Base-by-base conservation (phyloP, 768 basidiomycete species). In the Galerina sulciceps region DNA sequence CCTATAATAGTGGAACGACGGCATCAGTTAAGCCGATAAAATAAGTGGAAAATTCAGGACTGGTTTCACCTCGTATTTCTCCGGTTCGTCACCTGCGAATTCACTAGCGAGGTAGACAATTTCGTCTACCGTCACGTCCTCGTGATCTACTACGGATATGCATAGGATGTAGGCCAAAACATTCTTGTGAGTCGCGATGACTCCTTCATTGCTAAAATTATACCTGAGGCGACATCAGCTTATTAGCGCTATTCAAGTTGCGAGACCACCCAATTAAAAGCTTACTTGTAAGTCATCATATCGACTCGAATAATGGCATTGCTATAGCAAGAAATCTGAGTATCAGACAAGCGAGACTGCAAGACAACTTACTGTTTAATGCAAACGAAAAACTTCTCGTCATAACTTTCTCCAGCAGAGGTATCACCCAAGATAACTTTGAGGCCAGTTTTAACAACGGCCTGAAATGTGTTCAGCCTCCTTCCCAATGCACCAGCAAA, bases 1-100 rank as follows among this genome's bases (percentile, higher is more conserved):
- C 47, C 47, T 49, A 17, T n/a, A n/a, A n/a, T 49, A n/a, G 2
- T 4, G 11, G 4, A 17, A 43, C 2, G 42, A 18, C 9, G 42
- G 17, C 9, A 18, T 43, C 9, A 43, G n/a, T 43, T 17, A 43
- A 20, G 17, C 14, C 17, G 14, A 15, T 20, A 8, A 10, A 14
- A n/a, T 43, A 6, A 6, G 6, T 18, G 15, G 45, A 47, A n/a
- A 31, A 47, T 13, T 5, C 17, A 49, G 37, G 15, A 34, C 4
- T n/a, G n/a, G n/a, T n/a, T n/a, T n/a, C n/a, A 35, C 47, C 47
- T 49, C 35, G n/a, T 49, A 49, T 49, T 49, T 31, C 34, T 36
- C 47, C 14, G 47, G 34, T 18, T 49, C 47, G 22, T 36, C 47
- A 10, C 34, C 47, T 3, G 47, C 47, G 37, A 49, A 36, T 36